Conservation (phyloP, 2,329 filamentous ascomycete genomes). For the Lanzia echinophila region DNA sequence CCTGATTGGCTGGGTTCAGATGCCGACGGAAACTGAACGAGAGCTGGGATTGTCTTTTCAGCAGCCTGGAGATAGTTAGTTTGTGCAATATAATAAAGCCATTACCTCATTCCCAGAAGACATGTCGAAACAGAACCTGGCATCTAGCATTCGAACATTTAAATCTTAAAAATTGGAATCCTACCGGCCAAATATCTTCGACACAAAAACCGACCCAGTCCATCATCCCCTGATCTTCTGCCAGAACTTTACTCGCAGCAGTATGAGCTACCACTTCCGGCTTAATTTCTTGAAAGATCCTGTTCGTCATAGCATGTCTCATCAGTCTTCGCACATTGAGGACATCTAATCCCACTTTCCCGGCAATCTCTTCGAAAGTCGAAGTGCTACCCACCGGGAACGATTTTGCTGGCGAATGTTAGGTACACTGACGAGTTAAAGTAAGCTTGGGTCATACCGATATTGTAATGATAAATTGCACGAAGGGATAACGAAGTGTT, state of each 20-base stretch:
- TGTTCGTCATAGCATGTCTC: slow-evolving; percentile 51
- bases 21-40: slow-evolving; percentile 41
- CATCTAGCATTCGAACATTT: neutral
- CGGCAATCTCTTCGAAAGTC: slow-evolving; percentile 39
- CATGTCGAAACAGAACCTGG: neutral
- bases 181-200: slow-evolving; percentile 41
- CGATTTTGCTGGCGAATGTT: slow-evolving; percentile 37
- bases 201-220: slow-evolving; percentile 51
- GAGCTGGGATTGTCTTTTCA: slow-evolving; percentile 39
- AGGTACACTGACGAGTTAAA: neutral
- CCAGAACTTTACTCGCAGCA: slow-evolving; percentile 45
- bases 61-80: slow-evolving; percentile 35
- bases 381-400: slow-evolving; percentile 43
- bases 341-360: slow-evolving; percentile 40
- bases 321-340: slow-evolving; percentile 45
- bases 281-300: slow-evolving; percentile 46
- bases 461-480: slow-evolving; percentile 43
- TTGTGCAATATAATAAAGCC: too few relatives aligned
- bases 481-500: slow-evolving; percentile 45
- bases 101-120: neutral
- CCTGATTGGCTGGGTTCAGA: slow-evolving; percentile 42
- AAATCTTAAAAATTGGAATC: neutral
- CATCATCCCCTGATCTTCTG: slow-evolving; percentile 40
- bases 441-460: slow-evolving; percentile 33
- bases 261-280: slow-evolving; percentile 49